Base-by-base conservation (phyloP, 495 filamentous ascomycete genomes). In the Hypoxylon perforatum region DNA sequence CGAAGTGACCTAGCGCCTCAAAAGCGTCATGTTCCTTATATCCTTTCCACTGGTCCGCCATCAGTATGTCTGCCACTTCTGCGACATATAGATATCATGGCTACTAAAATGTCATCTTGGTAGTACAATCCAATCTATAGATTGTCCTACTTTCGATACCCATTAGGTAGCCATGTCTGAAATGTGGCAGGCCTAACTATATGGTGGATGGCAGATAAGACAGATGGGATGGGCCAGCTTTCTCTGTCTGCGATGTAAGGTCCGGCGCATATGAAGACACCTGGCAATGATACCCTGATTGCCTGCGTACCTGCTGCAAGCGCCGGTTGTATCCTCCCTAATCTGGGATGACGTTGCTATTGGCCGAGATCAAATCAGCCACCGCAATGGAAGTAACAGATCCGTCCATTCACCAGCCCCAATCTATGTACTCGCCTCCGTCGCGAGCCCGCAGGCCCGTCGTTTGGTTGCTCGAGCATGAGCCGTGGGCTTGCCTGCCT, bases 281-380 rank as follows among this genome's bases (percentile, higher is more conserved):
- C 14, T 48, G 42, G 25, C 21, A 38, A 52, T 61, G 57, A 22
- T 22, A 46, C 47, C 51, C 52, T 44, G 18, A 11, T 53, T 3
- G 25, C 25, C 25, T 28, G 25, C 25, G 49, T 44, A 62, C 52
- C 35, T 25, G 18, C 25, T 64, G 25, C 23, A 59, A 61, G 50
- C 57, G 57, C 57, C 57, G 63, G 57, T 39, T 67, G 57, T 67
- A 61, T 54, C 18, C 28, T 57, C 46, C 35, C 51, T 44, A 48
- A 51, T 54, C 45, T 56, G 45, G 23, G 18, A 30, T 19, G 23
- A 46, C 17, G 19, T 48, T 38, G 36, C 38, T 21, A 61, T 67
- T 61, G 57, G 63, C 45, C 49, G 30, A 61, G 25, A 61, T 44
- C n/a, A 47, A 67, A 61, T 52, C 50, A 60, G 25, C 57, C 63